Percentiles rank a stretch among this genome's conserved stretches.
These are phyloP conservation scores for Geum urbanum DNA, from an alignment of 306 rosid species.

Conservation along the genomic window DNA sequence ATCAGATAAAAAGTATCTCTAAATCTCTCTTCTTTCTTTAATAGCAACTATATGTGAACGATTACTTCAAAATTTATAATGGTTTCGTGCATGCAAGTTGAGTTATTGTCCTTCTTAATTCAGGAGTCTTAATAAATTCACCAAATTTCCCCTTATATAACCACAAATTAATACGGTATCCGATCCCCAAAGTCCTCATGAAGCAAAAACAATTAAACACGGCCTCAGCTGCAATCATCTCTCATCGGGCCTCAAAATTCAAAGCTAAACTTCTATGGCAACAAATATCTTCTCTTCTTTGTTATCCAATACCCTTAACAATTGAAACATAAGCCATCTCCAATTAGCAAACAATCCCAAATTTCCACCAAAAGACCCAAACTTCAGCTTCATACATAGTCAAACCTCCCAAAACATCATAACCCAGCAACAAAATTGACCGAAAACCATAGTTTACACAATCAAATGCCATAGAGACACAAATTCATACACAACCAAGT, in stretches of 20 bases:
- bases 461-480: neutral
- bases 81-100: neutral
- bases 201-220: neutral
- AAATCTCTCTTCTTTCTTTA: neutral
- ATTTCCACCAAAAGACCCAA: constrained; percentile 9
- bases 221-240: neutral
- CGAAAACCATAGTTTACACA: neutral
- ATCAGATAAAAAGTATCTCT: neutral
- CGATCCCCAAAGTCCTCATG: neutral
- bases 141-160: neutral
- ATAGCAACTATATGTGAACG: neutral
- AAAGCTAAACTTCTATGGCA: neutral
- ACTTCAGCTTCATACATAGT: neutral
- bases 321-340: neutral
- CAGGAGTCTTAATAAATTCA: neutral
- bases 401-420: neutral
- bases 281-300: neutral
- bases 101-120: neutral
- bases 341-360: neutral
- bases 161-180: neutral
- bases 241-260: neutral
- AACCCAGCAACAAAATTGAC: neutral
- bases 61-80: neutral
- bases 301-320: neutral
- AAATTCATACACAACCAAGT: neutral